Evolutionary conservation across 495 filamentous ascomycete genomes (phyloP).

Genomic region (Tirmania nivea): DNA sequence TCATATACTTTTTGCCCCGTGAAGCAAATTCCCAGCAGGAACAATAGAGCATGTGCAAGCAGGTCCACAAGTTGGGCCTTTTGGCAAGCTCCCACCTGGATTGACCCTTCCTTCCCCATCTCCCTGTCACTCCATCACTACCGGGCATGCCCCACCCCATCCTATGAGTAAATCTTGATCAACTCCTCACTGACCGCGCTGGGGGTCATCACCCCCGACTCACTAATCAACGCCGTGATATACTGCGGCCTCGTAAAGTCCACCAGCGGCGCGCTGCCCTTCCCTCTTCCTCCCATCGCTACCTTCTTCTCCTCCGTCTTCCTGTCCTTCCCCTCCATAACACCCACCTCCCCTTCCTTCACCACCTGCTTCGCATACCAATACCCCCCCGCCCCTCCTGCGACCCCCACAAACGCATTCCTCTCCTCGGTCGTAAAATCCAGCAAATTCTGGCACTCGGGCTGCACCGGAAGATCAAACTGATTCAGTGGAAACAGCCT

Average conservation of each 20-base stretch:
- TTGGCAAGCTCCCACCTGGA: too few species aligned
- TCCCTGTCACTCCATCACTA: too few species aligned
- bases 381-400: slow-evolving; percentile 25
- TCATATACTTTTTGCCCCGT: too few species aligned
- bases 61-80: too few species aligned
- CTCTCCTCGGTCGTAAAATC: slow-evolving; percentile 38
- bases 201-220: slow-evolving; percentile 50
- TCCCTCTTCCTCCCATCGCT: slow-evolving; percentile 5
- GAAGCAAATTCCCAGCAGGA: too few species aligned
- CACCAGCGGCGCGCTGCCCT: slow-evolving; percentile 32
- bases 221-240: slow-evolving; percentile 61
- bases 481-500: slow-evolving; percentile 58
- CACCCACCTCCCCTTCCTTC: slow-evolving; percentile 18
- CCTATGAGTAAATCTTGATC: not conserved
- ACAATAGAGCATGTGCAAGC: too few species aligned
- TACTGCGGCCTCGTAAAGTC: slow-evolving; percentile 73
- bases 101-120: too few species aligned
- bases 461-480: slow-evolving; percentile 49
- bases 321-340: slow-evolving; percentile 13
- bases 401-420: not conserved
- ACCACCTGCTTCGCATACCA: slow-evolving; percentile 7
- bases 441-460: slow-evolving; percentile 37
- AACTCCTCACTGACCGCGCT: not conserved
- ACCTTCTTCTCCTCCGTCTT: slow-evolving; percentile 18
- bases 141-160: not conserved